Evolutionary conservation across 1,284 basidiomycete genomes (phyloP).

Genomic region (Irpex sp.): DNA sequence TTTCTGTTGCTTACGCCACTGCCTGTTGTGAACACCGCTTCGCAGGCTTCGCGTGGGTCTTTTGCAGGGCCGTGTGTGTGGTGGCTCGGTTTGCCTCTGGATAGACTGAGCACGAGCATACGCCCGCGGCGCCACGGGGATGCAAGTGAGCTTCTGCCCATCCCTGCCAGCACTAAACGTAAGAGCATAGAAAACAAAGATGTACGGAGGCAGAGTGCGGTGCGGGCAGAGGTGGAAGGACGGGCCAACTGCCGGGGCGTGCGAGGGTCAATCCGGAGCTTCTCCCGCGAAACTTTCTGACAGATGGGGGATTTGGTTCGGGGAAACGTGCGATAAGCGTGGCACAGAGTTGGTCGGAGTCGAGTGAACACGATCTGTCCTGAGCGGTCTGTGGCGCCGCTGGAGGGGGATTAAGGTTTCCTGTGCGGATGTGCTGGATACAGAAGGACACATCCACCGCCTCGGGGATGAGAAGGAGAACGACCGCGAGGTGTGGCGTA

Average conservation of each 20-base stretch:
- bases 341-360: constrained; percentile 18
- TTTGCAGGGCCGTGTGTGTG: too few species aligned
- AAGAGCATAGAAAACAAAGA: too few species aligned
- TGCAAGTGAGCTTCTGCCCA: too few species aligned
- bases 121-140: too few species aligned
- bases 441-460: constrained; percentile 1
- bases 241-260: not conserved
- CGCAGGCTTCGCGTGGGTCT: too few species aligned
- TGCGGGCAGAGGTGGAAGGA: not conserved
- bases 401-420: not conserved
- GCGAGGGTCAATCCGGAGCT: constrained; percentile 15
- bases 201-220: not conserved
- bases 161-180: too few species aligned
- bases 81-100: too few species aligned
- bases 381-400: constrained; percentile 5
- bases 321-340: constrained; percentile 29
- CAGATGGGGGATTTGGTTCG: constrained; percentile 15
- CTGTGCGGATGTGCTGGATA: constrained; percentile 1
- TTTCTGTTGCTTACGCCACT: too few species aligned
- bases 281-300: constrained; percentile 34
- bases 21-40: too few species aligned
- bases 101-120: too few species aligned
- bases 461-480: constrained; percentile 1
- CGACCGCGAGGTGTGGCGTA: constrained; percentile 13
- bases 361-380: constrained; percentile 24